Evolutionary conservation across 768 basidiomycete species (phyloP).

Genomic region (Cystobasidium tubakii): DNA sequence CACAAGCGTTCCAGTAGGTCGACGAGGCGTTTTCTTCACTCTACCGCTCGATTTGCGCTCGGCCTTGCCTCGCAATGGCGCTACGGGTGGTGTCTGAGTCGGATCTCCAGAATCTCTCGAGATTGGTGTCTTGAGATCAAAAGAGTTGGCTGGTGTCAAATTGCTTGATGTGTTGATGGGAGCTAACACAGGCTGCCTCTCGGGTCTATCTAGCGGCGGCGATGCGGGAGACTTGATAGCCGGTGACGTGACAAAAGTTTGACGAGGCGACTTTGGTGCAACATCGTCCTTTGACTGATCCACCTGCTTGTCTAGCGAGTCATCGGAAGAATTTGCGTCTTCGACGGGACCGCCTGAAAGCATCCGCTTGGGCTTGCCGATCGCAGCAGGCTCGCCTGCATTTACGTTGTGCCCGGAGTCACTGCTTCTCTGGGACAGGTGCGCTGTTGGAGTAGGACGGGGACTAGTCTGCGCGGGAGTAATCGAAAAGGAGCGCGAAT

Average conservation of each 20-base stretch:
- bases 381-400: not conserved
- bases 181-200: not conserved
- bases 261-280: not conserved
- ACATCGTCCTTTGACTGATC: not conserved
- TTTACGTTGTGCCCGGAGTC: not conserved
- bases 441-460: not conserved
- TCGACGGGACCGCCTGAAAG: not conserved
- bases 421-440: not conserved
- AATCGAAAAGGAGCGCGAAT: not conserved
- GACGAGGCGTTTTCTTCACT: constrained; percentile 15
- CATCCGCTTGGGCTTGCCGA: not conserved
- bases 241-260: not conserved
- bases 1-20: constrained; percentile 55
- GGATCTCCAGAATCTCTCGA: not conserved
- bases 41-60: constrained; percentile 40
- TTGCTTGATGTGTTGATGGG: not conserved
- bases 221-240: not conserved
- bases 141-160: not conserved
- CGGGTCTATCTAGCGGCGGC: not conserved
- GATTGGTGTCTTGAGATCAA: not conserved
- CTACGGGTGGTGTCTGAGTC: not conserved
- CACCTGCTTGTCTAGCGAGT: not conserved
- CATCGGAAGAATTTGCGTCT: not conserved
- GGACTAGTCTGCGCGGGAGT: not conserved
- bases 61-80: not conserved